Percentiles rank a stretch among this genome's conserved stretches.
Conservation (phyloP, 306 rosid species). For the Neltuma alba region DNA sequence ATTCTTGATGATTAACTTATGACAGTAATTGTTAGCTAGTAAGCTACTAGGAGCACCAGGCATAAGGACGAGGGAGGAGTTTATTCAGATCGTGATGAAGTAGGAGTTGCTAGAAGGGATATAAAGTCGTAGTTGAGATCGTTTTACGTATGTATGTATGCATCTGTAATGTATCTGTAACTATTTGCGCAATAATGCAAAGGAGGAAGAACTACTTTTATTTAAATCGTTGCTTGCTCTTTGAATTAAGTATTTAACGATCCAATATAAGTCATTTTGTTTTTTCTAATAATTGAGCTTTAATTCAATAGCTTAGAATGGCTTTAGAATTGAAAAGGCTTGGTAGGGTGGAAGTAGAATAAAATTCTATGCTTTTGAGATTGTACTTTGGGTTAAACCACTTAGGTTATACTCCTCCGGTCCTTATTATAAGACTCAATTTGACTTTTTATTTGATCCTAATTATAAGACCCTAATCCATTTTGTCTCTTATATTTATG, state of each 20-base stretch:
- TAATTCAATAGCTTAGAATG: not conserved
- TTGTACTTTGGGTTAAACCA: not conserved
- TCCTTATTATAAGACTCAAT: too few relatives aligned
- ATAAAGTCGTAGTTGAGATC: not conserved
- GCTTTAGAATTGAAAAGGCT: not conserved
- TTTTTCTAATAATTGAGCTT: not conserved
- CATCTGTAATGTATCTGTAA: constrained; percentile 9
- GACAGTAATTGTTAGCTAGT: constrained; percentile 15
- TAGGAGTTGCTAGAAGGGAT: constrained; percentile 35
- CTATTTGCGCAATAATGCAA: constrained; percentile 29
- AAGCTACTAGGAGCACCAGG: constrained; percentile 23
- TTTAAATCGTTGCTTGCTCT: not conserved
- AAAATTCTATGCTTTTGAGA: not conserved
- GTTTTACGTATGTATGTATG: not conserved
- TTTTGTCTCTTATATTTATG: too few relatives aligned
- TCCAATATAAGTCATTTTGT: not conserved
- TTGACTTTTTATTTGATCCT: too few relatives aligned
- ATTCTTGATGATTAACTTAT: constrained; percentile 55
- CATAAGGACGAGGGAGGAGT: constrained; percentile 26
- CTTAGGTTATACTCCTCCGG: too few relatives aligned
- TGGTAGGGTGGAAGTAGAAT: not conserved
- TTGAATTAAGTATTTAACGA: not conserved
- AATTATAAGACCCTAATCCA: too few relatives aligned
- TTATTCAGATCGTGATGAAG: constrained; percentile 23
- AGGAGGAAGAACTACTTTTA: constrained; percentile 21